A percentile compares a stretch with the other conserved stretches of the same genome.
Conservation (phyloP, 1,139 yeast species). For the Pneumocystis canis region DNA sequence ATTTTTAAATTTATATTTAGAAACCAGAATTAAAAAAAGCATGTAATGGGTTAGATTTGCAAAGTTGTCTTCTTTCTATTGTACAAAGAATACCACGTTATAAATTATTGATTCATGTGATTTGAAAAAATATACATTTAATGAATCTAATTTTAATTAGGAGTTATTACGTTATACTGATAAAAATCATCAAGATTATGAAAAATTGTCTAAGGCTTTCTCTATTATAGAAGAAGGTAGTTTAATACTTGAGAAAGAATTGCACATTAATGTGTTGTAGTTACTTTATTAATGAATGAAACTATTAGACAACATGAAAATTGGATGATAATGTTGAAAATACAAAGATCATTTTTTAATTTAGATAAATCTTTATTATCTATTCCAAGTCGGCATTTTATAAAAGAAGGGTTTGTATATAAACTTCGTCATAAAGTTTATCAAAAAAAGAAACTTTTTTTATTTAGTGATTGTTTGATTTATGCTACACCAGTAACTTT, state of each 20-base stretch:
- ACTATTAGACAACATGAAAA: constrained; percentile 2
- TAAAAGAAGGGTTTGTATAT: constrained; percentile 3
- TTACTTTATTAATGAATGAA: constrained; percentile 2
- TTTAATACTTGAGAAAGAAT: background rate
- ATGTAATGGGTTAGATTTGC: constrained; percentile 2
- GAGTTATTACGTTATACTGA: constrained; percentile 4
- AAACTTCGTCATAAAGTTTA: constrained; percentile 1
- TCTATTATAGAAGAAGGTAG: background rate
- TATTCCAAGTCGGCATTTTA: constrained; percentile 2
- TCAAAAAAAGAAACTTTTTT: constrained; percentile 5
- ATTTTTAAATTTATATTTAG: background rate
- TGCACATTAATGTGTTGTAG: background rate
- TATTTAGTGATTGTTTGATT: constrained; percentile 7
- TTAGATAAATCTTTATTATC: constrained; percentile 4
- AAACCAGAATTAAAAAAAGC: background rate
- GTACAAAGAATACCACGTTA: constrained; percentile 7
- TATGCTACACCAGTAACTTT: constrained; percentile 1
- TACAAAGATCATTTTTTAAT: constrained; percentile 1
- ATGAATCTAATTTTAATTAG: background rate
- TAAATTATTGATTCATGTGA: background rate
- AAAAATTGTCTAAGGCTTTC: background rate
- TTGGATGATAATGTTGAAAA: constrained; percentile 2
- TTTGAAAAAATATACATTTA: background rate
- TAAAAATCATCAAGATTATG: background rate
- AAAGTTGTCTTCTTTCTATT: constrained; percentile 5